phyloP scores from a whole-genome alignment of 441 rosid species.

The Brassica hybrid region DNA sequence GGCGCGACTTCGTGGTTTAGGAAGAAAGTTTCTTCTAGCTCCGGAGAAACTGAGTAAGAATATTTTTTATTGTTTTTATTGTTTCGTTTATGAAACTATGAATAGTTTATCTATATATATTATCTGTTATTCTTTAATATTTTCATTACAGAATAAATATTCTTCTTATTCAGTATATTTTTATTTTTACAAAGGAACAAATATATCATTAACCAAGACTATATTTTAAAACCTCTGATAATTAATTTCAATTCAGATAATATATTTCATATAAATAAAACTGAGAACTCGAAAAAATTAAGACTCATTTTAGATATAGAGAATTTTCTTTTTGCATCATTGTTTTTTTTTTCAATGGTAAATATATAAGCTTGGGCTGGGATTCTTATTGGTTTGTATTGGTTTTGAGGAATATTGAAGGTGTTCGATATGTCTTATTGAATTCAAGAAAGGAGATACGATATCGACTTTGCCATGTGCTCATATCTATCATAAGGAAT shows the following conservation, averaged over 20 bases:
- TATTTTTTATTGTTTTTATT: background rate
- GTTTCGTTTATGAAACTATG: background rate
- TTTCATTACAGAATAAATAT: background rate
- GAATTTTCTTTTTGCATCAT: background rate
- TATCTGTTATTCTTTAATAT: background rate
- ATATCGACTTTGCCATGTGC: conserved; percentile 34
- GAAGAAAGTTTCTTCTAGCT: background rate
- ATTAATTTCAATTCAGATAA: background rate
- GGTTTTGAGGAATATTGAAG: conserved; percentile 8
- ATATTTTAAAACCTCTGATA: background rate
- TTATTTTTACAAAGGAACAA: background rate
- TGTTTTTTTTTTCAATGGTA: background rate
- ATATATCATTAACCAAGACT: background rate
- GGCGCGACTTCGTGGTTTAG: background rate
- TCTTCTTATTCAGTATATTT: background rate
- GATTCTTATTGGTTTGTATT: background rate
- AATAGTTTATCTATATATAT: background rate
- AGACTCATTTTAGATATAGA: background rate
- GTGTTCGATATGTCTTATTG: conserved; percentile 30
- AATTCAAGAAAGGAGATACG: conserved; percentile 3
- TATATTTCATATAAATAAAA: background rate
- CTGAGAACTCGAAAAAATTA: background rate
- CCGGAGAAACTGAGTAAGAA: conserved; percentile 18
- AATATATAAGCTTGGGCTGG: background rate
- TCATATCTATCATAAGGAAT: conserved; percentile 27